Base-by-base conservation (phyloP, 345 rosid species). In the Firmiana major region DNA sequence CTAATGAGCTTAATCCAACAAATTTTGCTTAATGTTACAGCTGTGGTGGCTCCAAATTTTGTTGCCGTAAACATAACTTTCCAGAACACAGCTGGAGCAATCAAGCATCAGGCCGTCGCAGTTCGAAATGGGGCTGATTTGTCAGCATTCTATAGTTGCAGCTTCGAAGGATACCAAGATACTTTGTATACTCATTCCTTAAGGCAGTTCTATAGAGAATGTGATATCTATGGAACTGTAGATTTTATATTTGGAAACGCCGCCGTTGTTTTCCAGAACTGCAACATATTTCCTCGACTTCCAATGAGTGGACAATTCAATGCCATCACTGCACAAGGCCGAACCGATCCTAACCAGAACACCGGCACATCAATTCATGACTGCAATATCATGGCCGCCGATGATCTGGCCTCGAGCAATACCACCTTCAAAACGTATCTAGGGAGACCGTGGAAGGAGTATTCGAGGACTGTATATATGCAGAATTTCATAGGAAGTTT, bases 241-340 rank as follows among this genome's bases (percentile, higher is more conserved):
- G 99, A 95, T 53, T 95, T 90, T 80, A 93, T 95, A 51, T 95
- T 95, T 24, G 99, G 99, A 10, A 95, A 95, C 57, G 99, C 97
- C 0, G 98, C 97, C 0, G 98, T 84, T 9, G 92, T 95, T 36
- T 77, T 93, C 55, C 98, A 93, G 70, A 87, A 86, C 79, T 93
- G 99, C 82, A 90, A 87, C 73, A 1, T 95, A 11, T 92, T 88
- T 57, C 92, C 98, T 0, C 86, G 97, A 53, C 85, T 81, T 12
- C 93, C 99, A 0, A 83, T 92, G 88, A 79, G 42, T 2, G 93
- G 94, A 31, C 97, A 93, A 79, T 92, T 88, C 77, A 95, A 93
- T 26, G 97, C 96, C n/a, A 89, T 95, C 53, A 92, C 98, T 0
- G 98, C 99, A 7, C 98, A 93, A 67, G 99, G 99, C 45, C 83